Evolutionary conservation across 257 asterid species (phyloP), one percentile per base, ranked within the genome.

Genomic region (Capsicum pubescens): DNA sequence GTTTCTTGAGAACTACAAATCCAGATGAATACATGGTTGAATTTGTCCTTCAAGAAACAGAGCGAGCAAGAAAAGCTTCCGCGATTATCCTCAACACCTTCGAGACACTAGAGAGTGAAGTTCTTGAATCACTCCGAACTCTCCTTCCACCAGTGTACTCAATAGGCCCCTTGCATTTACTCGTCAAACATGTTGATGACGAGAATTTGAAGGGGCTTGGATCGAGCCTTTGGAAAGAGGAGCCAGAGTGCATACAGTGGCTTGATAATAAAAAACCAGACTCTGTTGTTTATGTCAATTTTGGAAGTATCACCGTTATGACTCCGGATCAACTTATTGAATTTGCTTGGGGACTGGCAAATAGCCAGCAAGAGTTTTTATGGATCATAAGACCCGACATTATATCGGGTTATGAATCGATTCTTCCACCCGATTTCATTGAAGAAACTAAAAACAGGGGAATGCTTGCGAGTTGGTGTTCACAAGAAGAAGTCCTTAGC

Each of bases 311-410:
- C 2, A 80, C 83, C 8, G 78, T 84, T 5, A 78, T 84, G 79
- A 71, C 86, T 10, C 9, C 59, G 10, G 8, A 77, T 9, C 82
- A 84, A 35, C 71, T 84, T 12, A 3, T 56, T 9, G 86, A 84
- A 64, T 84, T 84, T 5, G 86, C 83, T 6, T 84, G 86, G 86
- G 86, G 86, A 67, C 57, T 77, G 14, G 86, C 83, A 14, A 50
- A 63, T 17, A 84, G 86, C 26, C 15, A 44, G 16, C 76, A 77
- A 17, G 32, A 71, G 0, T 84, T 84, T 9, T 48, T 84, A 78
- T 84, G 86, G 86, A 84, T 84, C 48, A 54, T 60, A 7, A 77
- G 86, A 56, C 57, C 86, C 12, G 79, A 79, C 68, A 32, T 52
- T 61, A 71, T 84, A 13, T 56, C 60, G 0, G 80, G 19, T 39